phyloP scores from a whole-genome alignment of 371 early-diverging fungal genomes.

The Mortierella sp. region DNA sequence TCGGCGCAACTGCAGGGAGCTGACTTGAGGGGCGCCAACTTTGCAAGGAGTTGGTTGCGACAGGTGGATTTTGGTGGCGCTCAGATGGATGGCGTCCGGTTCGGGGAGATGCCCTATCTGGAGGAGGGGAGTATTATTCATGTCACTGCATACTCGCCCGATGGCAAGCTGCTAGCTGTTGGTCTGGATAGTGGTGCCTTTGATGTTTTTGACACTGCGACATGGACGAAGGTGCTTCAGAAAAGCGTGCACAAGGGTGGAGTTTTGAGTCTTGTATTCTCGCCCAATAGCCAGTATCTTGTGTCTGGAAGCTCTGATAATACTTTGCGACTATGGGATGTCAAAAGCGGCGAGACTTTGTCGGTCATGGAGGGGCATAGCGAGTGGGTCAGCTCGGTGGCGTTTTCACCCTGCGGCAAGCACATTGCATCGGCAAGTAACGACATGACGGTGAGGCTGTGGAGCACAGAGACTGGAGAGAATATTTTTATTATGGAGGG shows the following conservation, averaged over 20 bases:
- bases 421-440: no score
- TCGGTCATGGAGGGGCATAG: no score
- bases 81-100: background rate
- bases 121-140: no score
- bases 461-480: no score
- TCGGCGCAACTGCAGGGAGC: background rate
- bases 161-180: background rate
- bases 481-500: no score
- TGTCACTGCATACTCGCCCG: background rate
- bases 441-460: no score
- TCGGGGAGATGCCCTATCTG: background rate
- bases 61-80: background rate
- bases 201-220: no score
- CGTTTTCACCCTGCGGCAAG: no score
- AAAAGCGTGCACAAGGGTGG: background rate
- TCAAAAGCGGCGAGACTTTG: background rate
- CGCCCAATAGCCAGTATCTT: background rate
- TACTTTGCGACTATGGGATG: background rate
- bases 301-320: background rate
- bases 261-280: background rate
- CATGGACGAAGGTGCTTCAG: no score
- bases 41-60: background rate
- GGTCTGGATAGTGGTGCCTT: no score
- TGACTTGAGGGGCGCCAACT: background rate
- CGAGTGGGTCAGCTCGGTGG: no score